Evolutionary conservation across 805 yeast genomes (phyloP).

Genomic region (Ogataea salicorniae): DNA sequence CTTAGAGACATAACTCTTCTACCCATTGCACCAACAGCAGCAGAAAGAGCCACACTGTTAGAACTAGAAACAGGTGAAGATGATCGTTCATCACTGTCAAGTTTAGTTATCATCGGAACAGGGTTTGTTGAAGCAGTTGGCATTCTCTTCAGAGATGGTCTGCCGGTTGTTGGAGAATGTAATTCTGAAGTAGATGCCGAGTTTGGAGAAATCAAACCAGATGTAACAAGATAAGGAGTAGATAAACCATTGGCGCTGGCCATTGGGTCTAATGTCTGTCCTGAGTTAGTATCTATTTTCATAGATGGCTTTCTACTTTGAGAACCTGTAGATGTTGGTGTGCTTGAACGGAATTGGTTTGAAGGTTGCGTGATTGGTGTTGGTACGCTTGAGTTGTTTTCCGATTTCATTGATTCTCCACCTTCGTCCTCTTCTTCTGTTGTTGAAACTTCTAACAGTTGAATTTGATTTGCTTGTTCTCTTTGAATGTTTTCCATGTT

Average conservation of each 20-base stretch:
- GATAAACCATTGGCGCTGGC: constrained; percentile 44
- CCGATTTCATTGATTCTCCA: constrained; percentile 7
- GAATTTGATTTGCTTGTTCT: constrained; percentile 17
- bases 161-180: constrained; percentile 10
- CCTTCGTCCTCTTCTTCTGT: constrained; percentile 11
- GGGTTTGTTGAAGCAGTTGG: constrained; percentile 23
- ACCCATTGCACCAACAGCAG: constrained; percentile 19
- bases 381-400: constrained; percentile 12
- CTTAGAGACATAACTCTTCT: constrained; percentile 25
- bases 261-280: constrained; percentile 23
- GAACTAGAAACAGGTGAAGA: constrained; percentile 7
- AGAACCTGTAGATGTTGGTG: constrained; percentile 27
- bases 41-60: constrained; percentile 8
- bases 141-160: constrained; percentile 14
- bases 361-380: constrained; percentile 21
- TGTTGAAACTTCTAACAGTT: constrained; percentile 9
- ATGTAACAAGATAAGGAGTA: constrained; percentile 63
- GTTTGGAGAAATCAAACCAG: constrained; percentile 55
- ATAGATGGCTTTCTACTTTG: constrained; percentile 23
- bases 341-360: constrained; percentile 19
- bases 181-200: constrained; percentile 18
- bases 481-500: constrained; percentile 45
- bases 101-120: constrained; percentile 28
- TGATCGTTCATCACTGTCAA: constrained; percentile 15
- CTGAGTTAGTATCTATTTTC: constrained; percentile 36